A percentile compares a stretch with the other conserved stretches of the same genome.
phyloP scores from a whole-genome alignment of 2,329 filamentous ascomycete genomes.

The Colletotrichum endophyticum region DNA sequence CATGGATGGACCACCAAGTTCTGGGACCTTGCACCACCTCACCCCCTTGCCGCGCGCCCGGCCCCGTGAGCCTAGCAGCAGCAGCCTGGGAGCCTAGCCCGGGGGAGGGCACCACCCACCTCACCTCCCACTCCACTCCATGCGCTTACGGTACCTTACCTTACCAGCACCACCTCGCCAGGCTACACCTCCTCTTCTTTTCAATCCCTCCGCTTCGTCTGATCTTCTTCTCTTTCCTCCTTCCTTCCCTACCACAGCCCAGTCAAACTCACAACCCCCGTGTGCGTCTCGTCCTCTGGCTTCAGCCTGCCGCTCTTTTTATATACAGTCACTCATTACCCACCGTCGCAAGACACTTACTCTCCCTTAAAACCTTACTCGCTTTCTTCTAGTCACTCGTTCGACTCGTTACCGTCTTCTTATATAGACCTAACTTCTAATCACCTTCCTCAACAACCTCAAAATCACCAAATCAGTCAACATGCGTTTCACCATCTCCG shows the following conservation, averaged over 20 bases:
- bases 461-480: constrained; percentile 37
- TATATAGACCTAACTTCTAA: constrained; percentile 14
- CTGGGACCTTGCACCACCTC: not conserved
- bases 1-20: not conserved
- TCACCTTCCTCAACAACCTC: constrained; percentile 11
- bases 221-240: constrained; percentile 9
- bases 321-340: constrained; percentile 22
- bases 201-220: constrained; percentile 15
- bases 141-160: not conserved
- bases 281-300: constrained; percentile 16
- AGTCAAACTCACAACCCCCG: not conserved
- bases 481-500: constrained; percentile 58
- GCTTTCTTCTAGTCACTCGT: constrained; percentile 17
- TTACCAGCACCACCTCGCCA: constrained; percentile 6
- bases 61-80: constrained; percentile 9
- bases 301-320: constrained; percentile 21
- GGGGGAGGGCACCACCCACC: not conserved
- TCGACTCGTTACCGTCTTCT: constrained; percentile 6
- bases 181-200: constrained; percentile 14
- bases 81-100: not conserved
- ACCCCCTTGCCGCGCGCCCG: constrained; percentile 21
- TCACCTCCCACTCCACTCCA: not conserved
- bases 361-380: constrained; percentile 2
- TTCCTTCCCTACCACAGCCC: constrained; percentile 12
- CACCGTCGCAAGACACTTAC: constrained; percentile 8